Evolutionary conservation across 345 rosid genomes (phyloP).

Genomic region (Toxicodendron radicans): DNA sequence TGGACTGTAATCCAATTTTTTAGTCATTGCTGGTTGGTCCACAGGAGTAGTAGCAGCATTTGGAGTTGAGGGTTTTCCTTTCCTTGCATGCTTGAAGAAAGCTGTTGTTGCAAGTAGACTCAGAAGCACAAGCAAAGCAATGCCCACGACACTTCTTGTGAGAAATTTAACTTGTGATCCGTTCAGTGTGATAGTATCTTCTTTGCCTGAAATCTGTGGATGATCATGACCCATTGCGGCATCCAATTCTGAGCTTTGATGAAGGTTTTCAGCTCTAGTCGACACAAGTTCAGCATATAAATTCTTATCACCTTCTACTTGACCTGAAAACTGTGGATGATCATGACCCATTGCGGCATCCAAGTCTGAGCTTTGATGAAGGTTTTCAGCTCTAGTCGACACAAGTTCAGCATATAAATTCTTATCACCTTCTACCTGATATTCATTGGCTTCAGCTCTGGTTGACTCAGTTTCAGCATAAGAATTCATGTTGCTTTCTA

Average conservation of each 20-base stretch:
- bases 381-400: constrained; percentile 11
- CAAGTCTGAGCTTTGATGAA: constrained; percentile 5
- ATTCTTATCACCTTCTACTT: constrained; percentile 10
- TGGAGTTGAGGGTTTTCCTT: constrained; percentile 15
- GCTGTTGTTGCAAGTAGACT: constrained; percentile 39
- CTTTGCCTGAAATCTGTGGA: constrained; percentile 20
- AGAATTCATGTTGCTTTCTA: constrained; percentile 6
- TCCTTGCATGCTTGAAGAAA: constrained; percentile 35
- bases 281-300: constrained; percentile 4
- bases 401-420: constrained; percentile 1
- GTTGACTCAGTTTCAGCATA: constrained; percentile 4
- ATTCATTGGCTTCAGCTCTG: constrained; percentile 14
- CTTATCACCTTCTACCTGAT: constrained; percentile 10
- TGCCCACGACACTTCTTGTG: constrained; percentile 7
- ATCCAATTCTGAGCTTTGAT: constrained; percentile 16
- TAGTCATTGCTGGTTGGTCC: constrained; percentile 20
- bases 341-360: constrained; percentile 19
- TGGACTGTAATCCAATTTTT: constrained; percentile 34
- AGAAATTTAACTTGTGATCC: constrained; percentile 16
- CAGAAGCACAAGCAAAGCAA: constrained; percentile 35
- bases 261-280: constrained; percentile 5
- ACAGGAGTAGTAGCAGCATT: constrained; percentile 16
- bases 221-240: constrained; percentile 14
- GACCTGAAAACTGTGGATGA: constrained; percentile 22
- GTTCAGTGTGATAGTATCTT: background rate